These are phyloP conservation scores for Ephemerocybe angulata DNA, from an alignment of 768 basidiomycete genomes.

Conservation along the genomic window DNA sequence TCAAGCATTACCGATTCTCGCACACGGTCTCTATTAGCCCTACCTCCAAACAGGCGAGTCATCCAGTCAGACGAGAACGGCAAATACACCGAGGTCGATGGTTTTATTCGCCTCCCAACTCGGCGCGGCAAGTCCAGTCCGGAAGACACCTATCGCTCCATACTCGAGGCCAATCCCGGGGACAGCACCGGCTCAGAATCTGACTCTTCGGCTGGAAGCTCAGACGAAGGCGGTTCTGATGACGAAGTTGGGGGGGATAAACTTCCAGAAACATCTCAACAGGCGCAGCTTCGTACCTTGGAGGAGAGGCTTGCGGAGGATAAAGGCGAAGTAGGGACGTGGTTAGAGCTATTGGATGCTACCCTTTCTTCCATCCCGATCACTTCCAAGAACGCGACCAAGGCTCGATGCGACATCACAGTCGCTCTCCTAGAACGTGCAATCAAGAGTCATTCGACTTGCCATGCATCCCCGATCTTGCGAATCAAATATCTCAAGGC, in stretches of 20 bases:
- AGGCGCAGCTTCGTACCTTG: conserved; percentile 54
- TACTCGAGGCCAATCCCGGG: conserved; percentile 27
- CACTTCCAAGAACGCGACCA: conserved; percentile 63
- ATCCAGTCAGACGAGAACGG: conserved; percentile 30
- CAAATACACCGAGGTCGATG: conserved; percentile 63
- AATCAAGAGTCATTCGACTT: conserved; percentile 49
- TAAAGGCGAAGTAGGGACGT: conserved; percentile 51
- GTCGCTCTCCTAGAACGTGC: conserved; percentile 67
- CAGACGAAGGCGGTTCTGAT: conserved; percentile 33
- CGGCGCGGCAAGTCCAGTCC: conserved; percentile 22
- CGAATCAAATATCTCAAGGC: conserved; percentile 64
- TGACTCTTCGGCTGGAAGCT: conserved; percentile 31
- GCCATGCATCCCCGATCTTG: conserved; percentile 46
- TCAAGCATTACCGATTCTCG: conserved; percentile 56
- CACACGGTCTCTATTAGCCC: conserved; percentile 50
- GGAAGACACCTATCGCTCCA: conserved; percentile 51
- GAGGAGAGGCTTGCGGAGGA: conserved; percentile 51
- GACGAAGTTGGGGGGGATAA: conserved; percentile 13
- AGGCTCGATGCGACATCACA: conserved; percentile 67
- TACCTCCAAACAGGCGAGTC: conserved; percentile 50
- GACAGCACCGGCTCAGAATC: conserved; percentile 27
- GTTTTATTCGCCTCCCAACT: conserved; percentile 59
- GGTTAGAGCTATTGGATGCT: conserved; percentile 63
- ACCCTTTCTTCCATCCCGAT: conserved; percentile 60
- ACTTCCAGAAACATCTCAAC: conserved; percentile 47